Evolutionary conservation across 768 basidiomycete genomes (phyloP), one percentile per base, ranked within the genome.

Genomic region (Collybia sordida): DNA sequence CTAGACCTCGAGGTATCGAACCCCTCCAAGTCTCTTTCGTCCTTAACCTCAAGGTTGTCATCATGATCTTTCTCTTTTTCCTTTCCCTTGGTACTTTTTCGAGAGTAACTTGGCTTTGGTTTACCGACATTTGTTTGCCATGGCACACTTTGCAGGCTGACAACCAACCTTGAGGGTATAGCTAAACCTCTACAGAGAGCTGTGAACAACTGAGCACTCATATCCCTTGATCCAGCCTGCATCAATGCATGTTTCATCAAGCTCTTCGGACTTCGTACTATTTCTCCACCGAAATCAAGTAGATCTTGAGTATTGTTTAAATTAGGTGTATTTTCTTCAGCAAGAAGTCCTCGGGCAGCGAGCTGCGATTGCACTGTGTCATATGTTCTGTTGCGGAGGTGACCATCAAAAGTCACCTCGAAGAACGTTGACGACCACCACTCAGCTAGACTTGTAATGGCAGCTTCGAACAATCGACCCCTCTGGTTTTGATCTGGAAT

Each of bases 161-260:
- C 86, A 8, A 98, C 88, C 45, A 98, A 73, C 41, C 97, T 75
- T 5, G 93, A 82, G 0, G 94, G 94, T 17, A 98, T 83, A 9
- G 85, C 88, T 5, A 98, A 75, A 5, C 85, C 90, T 18, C 97
- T 79, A 65, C 93, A 92, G 0, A 97, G 73, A 1, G 91, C 85
- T 4, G 93, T 95, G 64, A 98, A 98, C 3, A 98, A 77, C 58
- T 96, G 93, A 0, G 93, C 88, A 50, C 88, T 89, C 34, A 82
- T 81, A 64, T 99, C 97, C 52, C 90, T 78, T 19, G 85, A 88
- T 6, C 95, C 97, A 51, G 70, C 75, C 47, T 78, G 80, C 78
- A 88, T 85, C 17, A 98, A 70, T 0, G 85, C 88, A 63, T 95
- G 93, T 63, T 97, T 98, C 90, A 95, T 94, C 34, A 98, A 75